Base-by-base conservation (phyloP, 352 stramenopile genomes). In the Peronospora tabacina region DNA sequence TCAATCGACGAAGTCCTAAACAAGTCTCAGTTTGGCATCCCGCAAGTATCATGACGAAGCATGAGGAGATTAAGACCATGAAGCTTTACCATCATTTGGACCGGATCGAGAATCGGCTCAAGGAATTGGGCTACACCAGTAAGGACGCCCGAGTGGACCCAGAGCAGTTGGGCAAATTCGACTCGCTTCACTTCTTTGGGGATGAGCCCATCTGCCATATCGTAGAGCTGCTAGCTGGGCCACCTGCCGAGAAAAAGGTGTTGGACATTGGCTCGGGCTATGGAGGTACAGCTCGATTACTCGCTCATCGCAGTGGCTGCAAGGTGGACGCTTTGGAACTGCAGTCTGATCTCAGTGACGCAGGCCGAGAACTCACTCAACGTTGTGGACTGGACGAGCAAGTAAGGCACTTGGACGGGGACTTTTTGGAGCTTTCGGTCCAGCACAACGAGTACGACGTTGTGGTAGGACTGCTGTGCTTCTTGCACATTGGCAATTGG, bases 221-320 rank as follows among this genome's bases (percentile, higher is more conserved):
- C 12, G 61, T 77, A 34, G 20, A 55, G 36, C 63, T 88, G 16
- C 59, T 79, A 26, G 45, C 28, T 30, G 39, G 43, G 0, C 37
- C 24, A 40, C 22, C 51, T 7, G 24, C n/a, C 4, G 26, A 52
- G 13, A 61, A 59, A 43, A 68, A 39, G 32, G 83, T 96, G 42
- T 66, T 96, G 38, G 87, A 96, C 57, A 80, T 97, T 33, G 89
- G 87, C 44, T 89, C 85, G 45, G 89, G 89, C 15, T 92, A 93
- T 54, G 89, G 89, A 50, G 82, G 85, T 46, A 94, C 85, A 4
- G 88, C 84, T 28, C 65, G 89, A 13, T 74, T 95, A 62, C 58
- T 96, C 19, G 86, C 85, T 17, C 59, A 74, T 30, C 70, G 72
- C 47, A 78, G 75, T 44, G 70, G 71, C 34, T 88, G 76, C 49